phyloP scores from a whole-genome alignment of 2,329 filamentous ascomycete species.

The Xylariales sp. region DNA sequence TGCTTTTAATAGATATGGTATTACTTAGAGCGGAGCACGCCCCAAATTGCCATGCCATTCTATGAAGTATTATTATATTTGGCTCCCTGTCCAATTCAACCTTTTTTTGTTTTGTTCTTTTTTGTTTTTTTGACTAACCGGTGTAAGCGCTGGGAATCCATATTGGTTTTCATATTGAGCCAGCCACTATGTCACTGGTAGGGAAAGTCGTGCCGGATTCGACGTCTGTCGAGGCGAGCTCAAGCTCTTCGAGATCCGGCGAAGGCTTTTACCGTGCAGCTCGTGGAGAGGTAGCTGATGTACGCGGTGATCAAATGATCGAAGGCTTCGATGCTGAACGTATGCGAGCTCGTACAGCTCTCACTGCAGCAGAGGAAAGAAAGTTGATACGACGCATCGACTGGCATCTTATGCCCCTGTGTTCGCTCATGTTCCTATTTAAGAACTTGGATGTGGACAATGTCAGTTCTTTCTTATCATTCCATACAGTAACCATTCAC shows the following conservation, averaged over 20 bases:
- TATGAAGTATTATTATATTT: constrained; percentile 13
- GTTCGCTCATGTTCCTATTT: constrained; percentile 55
- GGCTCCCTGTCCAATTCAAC: neutral
- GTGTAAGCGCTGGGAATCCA: neutral
- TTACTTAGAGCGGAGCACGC: constrained; percentile 21
- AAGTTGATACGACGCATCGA: constrained; percentile 57
- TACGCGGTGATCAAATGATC: constrained; percentile 36
- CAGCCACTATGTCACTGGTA: constrained; percentile 12
- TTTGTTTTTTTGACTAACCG: neutral
- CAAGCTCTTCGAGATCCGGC: constrained; percentile 37
- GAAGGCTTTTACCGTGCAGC: constrained; percentile 34
- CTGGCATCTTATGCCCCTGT: constrained; percentile 56
- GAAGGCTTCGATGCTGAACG: constrained; percentile 49
- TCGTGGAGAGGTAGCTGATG: constrained; percentile 40
- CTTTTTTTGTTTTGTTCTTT: neutral
- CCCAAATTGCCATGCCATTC: neutral
- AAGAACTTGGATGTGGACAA: constrained; percentile 56
- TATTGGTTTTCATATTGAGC: neutral
- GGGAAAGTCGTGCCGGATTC: constrained; percentile 7
- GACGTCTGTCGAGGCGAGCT: constrained; percentile 29
- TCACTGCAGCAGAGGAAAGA: constrained; percentile 58
- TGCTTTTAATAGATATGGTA: constrained; percentile 41
- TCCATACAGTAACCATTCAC: neutral
- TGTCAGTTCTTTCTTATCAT: constrained; percentile 35
- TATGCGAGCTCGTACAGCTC: constrained; percentile 45